Conservation (phyloP, 768 basidiomycete genomes). For the Boletellus sp. region DNA sequence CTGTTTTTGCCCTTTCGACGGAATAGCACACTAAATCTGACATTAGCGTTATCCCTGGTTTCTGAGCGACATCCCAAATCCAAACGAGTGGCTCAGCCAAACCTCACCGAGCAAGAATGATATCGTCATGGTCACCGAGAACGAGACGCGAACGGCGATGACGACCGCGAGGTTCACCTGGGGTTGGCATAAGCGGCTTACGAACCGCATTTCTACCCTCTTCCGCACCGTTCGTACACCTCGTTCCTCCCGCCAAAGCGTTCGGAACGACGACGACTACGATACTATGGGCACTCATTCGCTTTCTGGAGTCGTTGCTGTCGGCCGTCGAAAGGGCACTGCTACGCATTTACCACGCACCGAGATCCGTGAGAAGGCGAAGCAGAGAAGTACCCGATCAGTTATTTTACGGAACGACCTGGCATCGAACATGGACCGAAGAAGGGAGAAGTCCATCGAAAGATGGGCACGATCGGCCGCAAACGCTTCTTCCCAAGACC, state of each 20-base stretch:
- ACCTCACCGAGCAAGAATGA: constrained; percentile 50
- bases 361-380: constrained; percentile 26
- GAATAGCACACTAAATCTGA: constrained; percentile 1
- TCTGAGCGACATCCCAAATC: constrained; percentile 59
- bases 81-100: constrained; percentile 65
- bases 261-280: constrained; percentile 17
- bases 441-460: constrained; percentile 32
- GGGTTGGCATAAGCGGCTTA: constrained; percentile 47
- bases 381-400: constrained; percentile 21
- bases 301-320: constrained; percentile 23
- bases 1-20: not conserved
- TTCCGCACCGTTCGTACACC: constrained; percentile 41
- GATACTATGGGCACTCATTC: constrained; percentile 31
- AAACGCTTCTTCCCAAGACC: constrained; percentile 19
- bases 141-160: constrained; percentile 75
- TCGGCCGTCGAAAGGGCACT: constrained; percentile 27
- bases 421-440: constrained; percentile 17
- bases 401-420: constrained; percentile 20
- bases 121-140: constrained; percentile 61
- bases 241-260: constrained; percentile 13
- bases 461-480: constrained; percentile 31
- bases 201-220: constrained; percentile 46
- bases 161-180: constrained; percentile 60
- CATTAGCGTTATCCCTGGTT: constrained; percentile 62
- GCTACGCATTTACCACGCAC: constrained; percentile 11